Percentiles rank a stretch among this genome's conserved stretches.
These are phyloP conservation scores for Sporothrix inflata DNA, from an alignment of 2,329 filamentous ascomycete genomes.

Conservation along the genomic window DNA sequence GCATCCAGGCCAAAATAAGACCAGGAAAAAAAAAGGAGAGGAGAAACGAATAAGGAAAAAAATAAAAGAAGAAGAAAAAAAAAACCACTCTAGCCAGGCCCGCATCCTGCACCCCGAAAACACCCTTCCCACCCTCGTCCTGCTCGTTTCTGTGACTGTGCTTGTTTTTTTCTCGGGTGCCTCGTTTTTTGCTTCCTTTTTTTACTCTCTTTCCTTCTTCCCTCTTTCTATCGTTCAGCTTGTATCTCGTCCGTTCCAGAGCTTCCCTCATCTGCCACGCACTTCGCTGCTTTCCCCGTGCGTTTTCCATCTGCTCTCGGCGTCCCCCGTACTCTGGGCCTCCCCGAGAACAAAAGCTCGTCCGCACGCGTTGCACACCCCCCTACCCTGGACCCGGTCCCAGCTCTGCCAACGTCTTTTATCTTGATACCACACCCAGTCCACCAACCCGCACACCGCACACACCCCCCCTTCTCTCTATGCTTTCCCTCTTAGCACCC, in stretches of 20 bases:
- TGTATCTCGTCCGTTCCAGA: neutral
- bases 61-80: neutral
- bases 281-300: neutral
- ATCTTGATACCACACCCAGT: slow-evolving; percentile 30
- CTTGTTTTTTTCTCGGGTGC: neutral
- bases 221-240: neutral
- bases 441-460: neutral
- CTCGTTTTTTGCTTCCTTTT: neutral
- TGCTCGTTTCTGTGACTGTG: too few species aligned
- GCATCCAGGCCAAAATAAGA: neutral
- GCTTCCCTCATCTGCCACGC: neutral
- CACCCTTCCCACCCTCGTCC: neutral
- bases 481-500: neutral
- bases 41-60: neutral
- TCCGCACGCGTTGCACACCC: neutral
- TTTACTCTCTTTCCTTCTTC: neutral
- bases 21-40: neutral
- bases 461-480: slow-evolving; percentile 3
- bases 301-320: slow-evolving; percentile 31
- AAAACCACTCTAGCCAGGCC: neutral
- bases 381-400: neutral
- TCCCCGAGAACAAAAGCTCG: slow-evolving; percentile 22
- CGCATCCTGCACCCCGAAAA: neutral
- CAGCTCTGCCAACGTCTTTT: slow-evolving; percentile 16
- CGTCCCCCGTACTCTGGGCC: slow-evolving; percentile 32